A percentile compares a stretch with the other conserved stretches of the same genome.
Conservation (phyloP, 805 yeast species). For the Candida multigemmis region DNA sequence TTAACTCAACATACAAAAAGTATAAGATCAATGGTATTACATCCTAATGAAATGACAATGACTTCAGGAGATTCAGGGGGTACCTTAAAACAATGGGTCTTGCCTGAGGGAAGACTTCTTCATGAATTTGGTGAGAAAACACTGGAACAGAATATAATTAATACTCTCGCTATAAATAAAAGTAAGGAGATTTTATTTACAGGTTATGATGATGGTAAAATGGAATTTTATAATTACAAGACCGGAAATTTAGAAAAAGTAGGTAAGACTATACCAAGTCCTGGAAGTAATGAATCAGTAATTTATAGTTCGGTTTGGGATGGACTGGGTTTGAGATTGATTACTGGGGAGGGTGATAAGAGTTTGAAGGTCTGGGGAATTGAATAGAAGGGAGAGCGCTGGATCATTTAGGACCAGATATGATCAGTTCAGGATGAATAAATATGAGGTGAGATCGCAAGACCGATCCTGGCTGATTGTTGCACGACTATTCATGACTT, state of each 20-base stretch:
- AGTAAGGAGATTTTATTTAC: slow-evolving; percentile 57
- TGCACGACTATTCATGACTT: too few relatives aligned
- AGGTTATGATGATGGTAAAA: slow-evolving; percentile 78
- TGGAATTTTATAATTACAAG: slow-evolving; percentile 72
- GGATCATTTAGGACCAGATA: too few relatives aligned
- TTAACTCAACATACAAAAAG: slow-evolving; percentile 82
- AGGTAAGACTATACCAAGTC: slow-evolving; percentile 43
- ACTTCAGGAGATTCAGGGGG: slow-evolving; percentile 77
- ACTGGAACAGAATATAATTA: slow-evolving; percentile 45
- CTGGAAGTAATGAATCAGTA: slow-evolving; percentile 67
- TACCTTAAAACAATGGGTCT: slow-evolving; percentile 65
- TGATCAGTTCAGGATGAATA: too few relatives aligned
- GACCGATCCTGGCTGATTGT: too few relatives aligned
- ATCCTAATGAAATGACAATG: slow-evolving; percentile 65
- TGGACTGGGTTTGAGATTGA: slow-evolving; percentile 65
- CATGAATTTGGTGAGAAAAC: slow-evolving; percentile 48
- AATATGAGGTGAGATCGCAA: too few relatives aligned
- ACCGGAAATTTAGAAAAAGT: slow-evolving; percentile 57
- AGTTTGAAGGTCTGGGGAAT: slow-evolving; percentile 68
- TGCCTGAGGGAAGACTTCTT: slow-evolving; percentile 66
- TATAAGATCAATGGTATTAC: slow-evolving; percentile 63
- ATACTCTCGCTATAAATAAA: slow-evolving; percentile 58
- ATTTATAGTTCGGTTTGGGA: slow-evolving; percentile 70
- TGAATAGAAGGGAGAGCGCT: too few relatives aligned
- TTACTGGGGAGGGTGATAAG: slow-evolving; percentile 90